Base-by-base conservation (phyloP, 1,284 basidiomycete species). In the Rhodotorula sp. region DNA sequence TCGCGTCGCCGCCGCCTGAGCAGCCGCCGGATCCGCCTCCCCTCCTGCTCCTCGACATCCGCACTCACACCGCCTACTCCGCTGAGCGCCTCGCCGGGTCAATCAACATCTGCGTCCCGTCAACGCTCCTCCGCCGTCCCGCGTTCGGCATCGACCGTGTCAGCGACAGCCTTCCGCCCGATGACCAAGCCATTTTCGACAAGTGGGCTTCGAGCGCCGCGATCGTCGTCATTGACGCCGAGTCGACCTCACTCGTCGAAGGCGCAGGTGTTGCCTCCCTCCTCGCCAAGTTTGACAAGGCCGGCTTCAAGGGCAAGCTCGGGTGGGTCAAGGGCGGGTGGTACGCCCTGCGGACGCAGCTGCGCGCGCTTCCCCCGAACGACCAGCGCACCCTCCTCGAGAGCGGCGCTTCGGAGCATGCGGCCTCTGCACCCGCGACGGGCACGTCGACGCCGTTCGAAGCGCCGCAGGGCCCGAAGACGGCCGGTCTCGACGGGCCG, bases 71-170 rank as follows among this genome's bases (percentile, higher is more conserved):
- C 21, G 86, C 89, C 12, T 90, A 88, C 80, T 37, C 72, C 36
- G 82, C 86, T 2, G 80, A 85, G 25, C 89, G 92, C 63, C 77
- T 95, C 41, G 85, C 86, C 41, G 79, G 83, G 55, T 90, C 94
- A n/a, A 85, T 97, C 73, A 93, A 92, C 55, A 87, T 98, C 69
- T 92, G 92, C 59, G 91, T 97, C 9, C 95, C 95, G 0, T 94
- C 94, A 8, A 98, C 95, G 0, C 88, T 98, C 37, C 89, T 99
- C 79, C 93, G 93, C 73, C 88, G 94, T 1, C 92, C 92, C 0
- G 85, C 88, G 12, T 95, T 92, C 82, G 89, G 89, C 37, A 85
- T 94, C 17, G 84, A 87, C 46, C 89, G 88, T 57, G 85, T 96
- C 21, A 82, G 86, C 3, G 87, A 87, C 37, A 93, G 94, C 89